Base-by-base conservation (phyloP, 2,329 filamentous ascomycete genomes). In the Colletotrichum tropicicola region DNA sequence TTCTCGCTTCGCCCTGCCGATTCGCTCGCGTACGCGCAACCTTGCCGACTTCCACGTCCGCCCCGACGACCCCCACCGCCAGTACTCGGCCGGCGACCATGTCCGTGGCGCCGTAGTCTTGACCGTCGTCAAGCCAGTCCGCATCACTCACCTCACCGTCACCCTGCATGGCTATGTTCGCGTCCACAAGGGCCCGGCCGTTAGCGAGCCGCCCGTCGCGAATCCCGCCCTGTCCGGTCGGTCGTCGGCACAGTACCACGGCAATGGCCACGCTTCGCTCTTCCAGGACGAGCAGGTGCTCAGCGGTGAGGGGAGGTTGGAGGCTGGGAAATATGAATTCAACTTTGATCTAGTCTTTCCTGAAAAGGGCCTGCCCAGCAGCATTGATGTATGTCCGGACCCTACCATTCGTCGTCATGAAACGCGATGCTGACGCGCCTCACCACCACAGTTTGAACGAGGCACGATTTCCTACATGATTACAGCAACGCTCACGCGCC, bases 391-490 rank as follows among this genome's bases (percentile, higher is more conserved):
- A 86, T 74, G 92, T 83, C 44, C 65, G 70, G 44, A 71, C 52
- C 43, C 28, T 44, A 12, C 9, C 35, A n/a, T 51, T 45, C 10
- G 27, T 17, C 25, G 27, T 32, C 47, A 25, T 45, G 56, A 58
- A 21, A 52, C 37, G 23, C 41, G 41, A 5, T 52, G 51, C 58
- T 64, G 21, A 57, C 41, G 49, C 57, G 43, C 35, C 12, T 17
- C 25, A 12, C 10, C 25, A 61, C 28, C 77, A 15, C 13, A 98
- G 94, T 99, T 99, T 77, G 96, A 98, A 79, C 90, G 95, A 74
- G 96, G 96, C 35, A 94, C 93, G 2, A 93, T 99, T 71, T 91
- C 92, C 19, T 99, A 98, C 79, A 89, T 95, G 81, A 87, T 98
- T 71, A 95, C 93, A 6, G 91, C 95, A 30, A 98, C 94, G 8